phyloP scores from a whole-genome alignment of 1,284 basidiomycete species.

The Mycosarcoma mackinlayi region DNA sequence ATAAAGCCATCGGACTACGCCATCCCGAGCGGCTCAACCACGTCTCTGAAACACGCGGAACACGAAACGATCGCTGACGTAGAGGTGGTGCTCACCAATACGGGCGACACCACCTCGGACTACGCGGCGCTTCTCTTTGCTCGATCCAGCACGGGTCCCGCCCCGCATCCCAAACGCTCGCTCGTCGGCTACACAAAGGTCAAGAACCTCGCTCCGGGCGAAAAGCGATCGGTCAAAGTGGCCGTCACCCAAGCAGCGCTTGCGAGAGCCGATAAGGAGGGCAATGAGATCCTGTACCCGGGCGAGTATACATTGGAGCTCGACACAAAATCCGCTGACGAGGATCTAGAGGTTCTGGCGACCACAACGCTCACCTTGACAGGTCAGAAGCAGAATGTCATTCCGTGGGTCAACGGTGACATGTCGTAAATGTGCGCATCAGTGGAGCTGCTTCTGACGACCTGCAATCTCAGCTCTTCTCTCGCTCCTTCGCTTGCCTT shows the following conservation, averaged over 20 bases:
- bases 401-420: slow-evolving; percentile 20
- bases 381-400: slow-evolving; percentile 3
- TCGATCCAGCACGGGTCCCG: slow-evolving; percentile 8
- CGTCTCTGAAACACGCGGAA: slow-evolving; percentile 5
- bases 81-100: background rate
- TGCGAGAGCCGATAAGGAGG: slow-evolving; percentile 16
- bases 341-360: slow-evolving; percentile 4
- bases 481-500: too few species aligned
- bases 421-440: slow-evolving; percentile 3
- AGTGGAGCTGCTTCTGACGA: too few species aligned
- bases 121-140: slow-evolving; percentile 29
- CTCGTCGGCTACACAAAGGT: slow-evolving; percentile 21
- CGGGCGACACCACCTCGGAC: slow-evolving; percentile 10
- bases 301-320: slow-evolving; percentile 21
- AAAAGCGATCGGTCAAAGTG: slow-evolving; percentile 2
- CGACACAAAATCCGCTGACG: background rate
- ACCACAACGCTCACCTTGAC: slow-evolving; percentile 1
- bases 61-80: slow-evolving; percentile 3
- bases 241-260: slow-evolving; percentile 21
- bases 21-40: slow-evolving; percentile 1
- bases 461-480: too few species aligned
- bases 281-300: slow-evolving; percentile 19
- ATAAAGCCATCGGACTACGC: background rate
- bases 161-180: slow-evolving; percentile 13
- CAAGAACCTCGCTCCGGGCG: slow-evolving; percentile 4